Evolutionary conservation across 441 rosid genomes (phyloP).

Genomic region (Adansonia grandidieri): DNA sequence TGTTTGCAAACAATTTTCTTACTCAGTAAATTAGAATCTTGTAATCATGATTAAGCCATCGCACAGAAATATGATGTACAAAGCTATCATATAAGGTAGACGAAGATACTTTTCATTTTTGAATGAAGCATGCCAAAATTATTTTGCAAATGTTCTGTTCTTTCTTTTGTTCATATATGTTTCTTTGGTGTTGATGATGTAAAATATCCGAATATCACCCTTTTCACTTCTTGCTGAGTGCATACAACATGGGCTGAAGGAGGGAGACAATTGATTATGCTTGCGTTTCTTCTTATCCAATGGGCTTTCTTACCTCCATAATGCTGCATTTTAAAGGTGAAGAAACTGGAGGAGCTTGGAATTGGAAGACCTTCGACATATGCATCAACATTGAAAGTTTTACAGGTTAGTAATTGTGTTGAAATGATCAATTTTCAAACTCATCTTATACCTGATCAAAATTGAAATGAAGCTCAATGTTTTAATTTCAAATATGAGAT

Average conservation of each 20-base stretch:
- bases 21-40: not conserved
- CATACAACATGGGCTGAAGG: conserved; percentile 3
- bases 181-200: conserved; percentile 13
- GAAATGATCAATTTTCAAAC: conserved; percentile 17
- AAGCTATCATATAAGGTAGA: conserved; percentile 3
- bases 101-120: conserved; percentile 1
- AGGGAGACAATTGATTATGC: not conserved
- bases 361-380: conserved; percentile 99
- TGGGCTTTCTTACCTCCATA: conserved; percentile 26
- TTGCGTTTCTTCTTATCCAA: conserved; percentile 6
- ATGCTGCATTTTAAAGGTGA: conserved; percentile 62
- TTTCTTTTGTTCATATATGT: not conserved
- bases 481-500: conserved; percentile 9
- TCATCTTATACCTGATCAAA: conserved; percentile 17
- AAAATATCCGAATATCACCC: conserved; percentile 9
- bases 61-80: not conserved
- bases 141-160: not conserved
- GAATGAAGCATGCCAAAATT: not conserved
- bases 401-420: conserved; percentile 61
- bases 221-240: conserved; percentile 19
- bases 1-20: conserved; percentile 15
- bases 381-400: conserved; percentile 84
- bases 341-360: conserved; percentile 98
- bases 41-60: not conserved
- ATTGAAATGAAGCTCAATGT: not conserved